phyloP scores from a whole-genome alignment of 2,329 filamentous ascomycete genomes.

The Aspergillus sp. region DNA sequence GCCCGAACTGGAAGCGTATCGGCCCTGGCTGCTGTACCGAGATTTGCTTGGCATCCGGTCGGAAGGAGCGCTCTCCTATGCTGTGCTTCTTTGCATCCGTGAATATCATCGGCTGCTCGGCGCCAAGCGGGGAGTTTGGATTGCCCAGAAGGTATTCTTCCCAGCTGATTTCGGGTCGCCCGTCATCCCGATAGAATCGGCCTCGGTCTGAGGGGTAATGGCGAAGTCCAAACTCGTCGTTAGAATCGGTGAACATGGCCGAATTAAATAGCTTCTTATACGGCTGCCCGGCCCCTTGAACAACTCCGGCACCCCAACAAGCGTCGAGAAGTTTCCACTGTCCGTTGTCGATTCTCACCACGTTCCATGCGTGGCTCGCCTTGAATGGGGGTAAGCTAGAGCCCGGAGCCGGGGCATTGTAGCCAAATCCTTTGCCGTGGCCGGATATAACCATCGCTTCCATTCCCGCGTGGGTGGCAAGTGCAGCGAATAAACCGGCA shows the following conservation, averaged over 20 bases:
- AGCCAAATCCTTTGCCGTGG: conserved; percentile 84
- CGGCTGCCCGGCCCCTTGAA: conserved; percentile 53
- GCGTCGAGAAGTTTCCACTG: conserved; percentile 89
- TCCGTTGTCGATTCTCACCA: conserved; percentile 79
- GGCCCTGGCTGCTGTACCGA: conserved; percentile 56
- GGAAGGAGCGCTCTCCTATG: conserved; percentile 58
- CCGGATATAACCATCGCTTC: conserved; percentile 73
- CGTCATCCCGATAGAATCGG: conserved; percentile 75
- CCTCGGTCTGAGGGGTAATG: conserved; percentile 73
- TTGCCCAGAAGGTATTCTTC: conserved; percentile 76
- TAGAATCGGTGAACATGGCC: conserved; percentile 59
- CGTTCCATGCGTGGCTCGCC: conserved; percentile 86
- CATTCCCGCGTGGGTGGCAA: conserved; percentile 77
- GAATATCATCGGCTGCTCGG: conserved; percentile 50
- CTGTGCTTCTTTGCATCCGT: conserved; percentile 49
- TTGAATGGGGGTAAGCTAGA: conserved; percentile 64
- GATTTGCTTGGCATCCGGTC: conserved; percentile 61
- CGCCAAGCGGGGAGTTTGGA: conserved; percentile 44
- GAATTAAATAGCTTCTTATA: conserved; percentile 72
- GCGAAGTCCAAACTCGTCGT: conserved; percentile 75
- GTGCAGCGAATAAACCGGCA: conserved; percentile 73
- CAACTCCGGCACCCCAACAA: conserved; percentile 86
- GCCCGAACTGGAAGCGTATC: conserved; percentile 77
- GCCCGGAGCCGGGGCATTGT: conserved; percentile 61
- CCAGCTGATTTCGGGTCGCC: conserved; percentile 64